Percentiles rank a stretch among this genome's conserved stretches.
phyloP scores from a whole-genome alignment of 805 yeast species.

The Candida endomychidarum region DNA sequence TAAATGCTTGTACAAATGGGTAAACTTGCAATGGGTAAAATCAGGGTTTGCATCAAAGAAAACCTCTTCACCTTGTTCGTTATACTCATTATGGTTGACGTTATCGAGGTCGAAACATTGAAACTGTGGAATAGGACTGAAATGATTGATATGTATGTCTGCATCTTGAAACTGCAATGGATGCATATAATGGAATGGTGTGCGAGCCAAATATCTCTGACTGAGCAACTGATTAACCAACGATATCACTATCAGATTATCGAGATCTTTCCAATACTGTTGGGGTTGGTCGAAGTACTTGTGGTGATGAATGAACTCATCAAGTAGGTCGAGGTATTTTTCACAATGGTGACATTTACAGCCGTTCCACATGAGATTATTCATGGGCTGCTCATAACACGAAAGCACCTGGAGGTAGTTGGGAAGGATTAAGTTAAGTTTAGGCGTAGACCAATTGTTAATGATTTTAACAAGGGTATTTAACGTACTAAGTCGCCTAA shows the following conservation, averaged over 20 bases:
- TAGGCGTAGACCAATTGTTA: constrained; percentile 7
- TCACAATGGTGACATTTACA: constrained; percentile 64
- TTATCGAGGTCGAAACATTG: constrained; percentile 33
- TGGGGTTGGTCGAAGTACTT: constrained; percentile 50
- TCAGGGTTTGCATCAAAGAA: constrained; percentile 14
- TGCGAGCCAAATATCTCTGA: constrained; percentile 7
- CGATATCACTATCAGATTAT: constrained; percentile 57
- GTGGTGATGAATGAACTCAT: constrained; percentile 63
- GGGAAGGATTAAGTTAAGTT: constrained; percentile 52
- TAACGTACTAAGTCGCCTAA: constrained; percentile 56
- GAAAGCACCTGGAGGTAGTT: constrained; percentile 58
- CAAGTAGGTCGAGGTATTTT: constrained; percentile 50
- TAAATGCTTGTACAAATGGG: constrained; percentile 13
- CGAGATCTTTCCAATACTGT: constrained; percentile 56
- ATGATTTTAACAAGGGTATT: constrained; percentile 21
- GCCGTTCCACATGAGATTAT: constrained; percentile 76
- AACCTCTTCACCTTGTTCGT: constrained; percentile 30
- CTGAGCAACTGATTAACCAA: constrained; percentile 40
- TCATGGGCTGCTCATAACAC: constrained; percentile 68
- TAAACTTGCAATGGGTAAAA: constrained; percentile 9
- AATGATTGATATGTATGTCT: constrained; percentile 15
- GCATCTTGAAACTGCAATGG: constrained; percentile 6
- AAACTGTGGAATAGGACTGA: constrained; percentile 26
- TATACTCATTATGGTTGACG: constrained; percentile 38
- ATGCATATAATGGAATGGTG: constrained; percentile 13